Percentiles rank a stretch among this genome's conserved stretches.
phyloP scores from a whole-genome alignment of 805 yeast species.

The Starmera dryadoides region DNA sequence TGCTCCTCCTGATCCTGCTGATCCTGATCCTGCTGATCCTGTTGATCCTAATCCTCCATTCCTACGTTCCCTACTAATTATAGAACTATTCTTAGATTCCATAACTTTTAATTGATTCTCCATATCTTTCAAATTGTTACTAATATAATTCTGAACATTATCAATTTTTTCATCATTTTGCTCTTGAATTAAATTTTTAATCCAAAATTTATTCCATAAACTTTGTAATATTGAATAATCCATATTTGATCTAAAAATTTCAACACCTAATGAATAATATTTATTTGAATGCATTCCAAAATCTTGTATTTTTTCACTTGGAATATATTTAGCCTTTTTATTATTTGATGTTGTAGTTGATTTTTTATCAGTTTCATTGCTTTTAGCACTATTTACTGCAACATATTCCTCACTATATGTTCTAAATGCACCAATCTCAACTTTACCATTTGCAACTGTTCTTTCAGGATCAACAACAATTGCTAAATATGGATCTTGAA shows the following conservation, averaged over 20 bases:
- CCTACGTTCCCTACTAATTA: not conserved
- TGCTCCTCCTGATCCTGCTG: too few relatives aligned
- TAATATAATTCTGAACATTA: not conserved
- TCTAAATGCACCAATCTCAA: conserved; percentile 86
- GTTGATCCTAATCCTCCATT: not conserved
- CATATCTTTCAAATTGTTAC: not conserved
- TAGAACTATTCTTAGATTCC: not conserved
- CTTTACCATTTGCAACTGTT: conserved; percentile 51
- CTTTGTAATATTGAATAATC: conserved; percentile 41
- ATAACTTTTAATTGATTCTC: conserved; percentile 3
- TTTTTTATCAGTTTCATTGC: conserved; percentile 2
- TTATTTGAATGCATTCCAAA: conserved; percentile 65
- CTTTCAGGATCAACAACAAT: conserved; percentile 80
- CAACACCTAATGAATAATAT: conserved; percentile 61
- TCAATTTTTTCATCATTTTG: conserved; percentile 4
- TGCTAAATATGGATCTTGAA: conserved; percentile 89
- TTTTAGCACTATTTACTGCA: conserved; percentile 8
- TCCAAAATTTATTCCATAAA: conserved; percentile 42
- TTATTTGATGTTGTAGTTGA: conserved; percentile 8
- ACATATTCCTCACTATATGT: conserved; percentile 41
- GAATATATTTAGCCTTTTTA: conserved; percentile 21
- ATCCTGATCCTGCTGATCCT: not conserved
- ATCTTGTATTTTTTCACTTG: conserved; percentile 48
- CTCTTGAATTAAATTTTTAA: conserved; percentile 23
- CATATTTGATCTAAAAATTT: conserved; percentile 44